phyloP scores from a whole-genome alignment of 176 grass and related monocot genomes.

The Tillandsia leiboldiana region DNA sequence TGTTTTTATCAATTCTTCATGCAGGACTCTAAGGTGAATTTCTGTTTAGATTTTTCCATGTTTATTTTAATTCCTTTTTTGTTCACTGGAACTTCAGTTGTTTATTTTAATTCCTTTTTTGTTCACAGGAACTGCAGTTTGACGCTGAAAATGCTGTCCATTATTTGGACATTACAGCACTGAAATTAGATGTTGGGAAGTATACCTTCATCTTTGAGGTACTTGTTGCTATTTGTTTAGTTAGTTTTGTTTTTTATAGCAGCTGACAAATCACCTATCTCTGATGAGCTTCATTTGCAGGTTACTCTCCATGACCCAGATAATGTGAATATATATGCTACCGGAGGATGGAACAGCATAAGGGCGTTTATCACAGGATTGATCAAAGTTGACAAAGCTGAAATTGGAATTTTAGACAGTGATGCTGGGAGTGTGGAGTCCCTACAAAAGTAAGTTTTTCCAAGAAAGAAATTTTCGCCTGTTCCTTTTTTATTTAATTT shows the following conservation, averaged over 20 bases:
- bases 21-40: background rate
- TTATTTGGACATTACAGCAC: constrained; percentile 67
- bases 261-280: constrained; percentile 5
- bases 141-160: constrained; percentile 60
- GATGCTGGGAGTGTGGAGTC: constrained; percentile 47
- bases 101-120: constrained; percentile 15
- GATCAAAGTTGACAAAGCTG: constrained; percentile 72
- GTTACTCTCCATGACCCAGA: constrained; percentile 62
- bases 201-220: constrained; percentile 91
- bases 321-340: constrained; percentile 51
- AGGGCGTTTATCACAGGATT: constrained; percentile 53
- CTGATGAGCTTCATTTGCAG: constrained; percentile 30
- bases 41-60: no score
- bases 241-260: constrained; percentile 4
- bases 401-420: constrained; percentile 75
- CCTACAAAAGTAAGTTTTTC: constrained; percentile 62
- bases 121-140: constrained; percentile 71
- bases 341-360: constrained; percentile 43
- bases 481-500: background rate
- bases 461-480: background rate
- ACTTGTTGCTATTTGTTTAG: constrained; percentile 10
- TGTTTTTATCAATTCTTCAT: background rate
- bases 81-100: constrained; percentile 68
- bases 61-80: constrained; percentile 15
- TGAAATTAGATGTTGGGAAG: constrained; percentile 93